phyloP scores from a whole-genome alignment of 805 yeast genomes.

The Wickerhamomyces bisporus region DNA sequence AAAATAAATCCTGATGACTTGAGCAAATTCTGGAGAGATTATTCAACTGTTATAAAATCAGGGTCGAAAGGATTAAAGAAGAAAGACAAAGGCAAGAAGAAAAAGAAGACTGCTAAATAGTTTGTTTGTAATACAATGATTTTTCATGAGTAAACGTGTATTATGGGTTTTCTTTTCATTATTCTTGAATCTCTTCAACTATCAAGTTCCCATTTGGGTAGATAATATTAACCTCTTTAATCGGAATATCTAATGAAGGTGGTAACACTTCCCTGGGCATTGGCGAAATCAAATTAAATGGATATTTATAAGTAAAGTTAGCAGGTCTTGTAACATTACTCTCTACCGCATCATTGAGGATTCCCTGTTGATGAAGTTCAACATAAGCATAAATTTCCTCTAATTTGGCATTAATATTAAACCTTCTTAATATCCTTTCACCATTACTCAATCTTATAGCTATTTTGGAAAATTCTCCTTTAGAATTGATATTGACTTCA shows the following conservation, averaged over 20 bases:
- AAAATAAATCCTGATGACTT: conserved; percentile 57
- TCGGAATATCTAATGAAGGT: conserved; percentile 20
- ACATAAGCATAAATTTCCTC: conserved; percentile 70
- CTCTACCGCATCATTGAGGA: conserved; percentile 18
- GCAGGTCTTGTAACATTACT: conserved; percentile 28
- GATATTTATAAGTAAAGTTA: conserved; percentile 40
- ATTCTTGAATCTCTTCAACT: conserved; percentile 33
- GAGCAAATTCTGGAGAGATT: conserved; percentile 73
- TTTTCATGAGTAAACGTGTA: too few relatives aligned
- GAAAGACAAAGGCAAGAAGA: conserved; percentile 75
- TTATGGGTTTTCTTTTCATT: not conserved
- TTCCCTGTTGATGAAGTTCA: conserved; percentile 40
- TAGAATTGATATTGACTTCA: conserved; percentile 23
- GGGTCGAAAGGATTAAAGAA: conserved; percentile 75
- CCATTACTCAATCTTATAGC: conserved; percentile 69
- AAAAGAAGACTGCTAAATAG: conserved; percentile 39
- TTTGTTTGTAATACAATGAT: too few relatives aligned
- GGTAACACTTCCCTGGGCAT: conserved; percentile 49
- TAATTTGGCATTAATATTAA: conserved; percentile 41
- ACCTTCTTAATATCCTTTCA: conserved; percentile 45
- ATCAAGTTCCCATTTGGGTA: conserved; percentile 64
- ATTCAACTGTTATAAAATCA: conserved; percentile 60
- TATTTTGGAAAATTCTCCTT: conserved; percentile 45
- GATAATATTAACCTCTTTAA: conserved; percentile 41
- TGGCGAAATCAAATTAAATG: conserved; percentile 48